phyloP scores from a whole-genome alignment of 2,329 filamentous ascomycete genomes.

The Pseudogymnoascus sp. region DNA sequence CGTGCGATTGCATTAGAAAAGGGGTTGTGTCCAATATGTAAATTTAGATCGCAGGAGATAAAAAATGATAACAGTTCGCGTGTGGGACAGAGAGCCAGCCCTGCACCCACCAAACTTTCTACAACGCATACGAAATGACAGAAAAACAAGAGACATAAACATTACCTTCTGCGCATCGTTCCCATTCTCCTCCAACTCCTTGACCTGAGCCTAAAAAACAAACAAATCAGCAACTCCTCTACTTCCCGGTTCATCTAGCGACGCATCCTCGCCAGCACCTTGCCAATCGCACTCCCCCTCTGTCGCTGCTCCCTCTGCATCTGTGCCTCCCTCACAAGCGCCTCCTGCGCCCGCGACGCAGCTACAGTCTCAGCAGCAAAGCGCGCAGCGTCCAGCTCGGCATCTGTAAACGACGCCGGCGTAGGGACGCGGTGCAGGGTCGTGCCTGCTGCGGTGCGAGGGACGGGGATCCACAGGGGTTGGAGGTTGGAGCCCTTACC shows the following conservation, averaged over 20 bases:
- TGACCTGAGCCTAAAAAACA: not conserved
- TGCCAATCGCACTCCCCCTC: not conserved
- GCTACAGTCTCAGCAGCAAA: not conserved
- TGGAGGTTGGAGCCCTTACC: not conserved
- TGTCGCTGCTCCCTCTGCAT: not conserved
- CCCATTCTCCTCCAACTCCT: constrained; percentile 8
- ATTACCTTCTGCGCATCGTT: constrained; percentile 8
- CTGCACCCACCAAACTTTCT: not conserved
- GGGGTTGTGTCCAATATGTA: not conserved
- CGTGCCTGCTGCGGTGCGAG: not conserved
- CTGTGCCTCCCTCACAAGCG: not conserved
- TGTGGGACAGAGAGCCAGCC: not conserved
- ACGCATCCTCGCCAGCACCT: not conserved
- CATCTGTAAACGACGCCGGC: not conserved
- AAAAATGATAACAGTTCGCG: not conserved
- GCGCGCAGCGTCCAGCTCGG: not conserved
- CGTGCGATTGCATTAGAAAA: not conserved
- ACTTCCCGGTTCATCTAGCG: not conserved
- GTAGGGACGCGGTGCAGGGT: not conserved
- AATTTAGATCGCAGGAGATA: not conserved
- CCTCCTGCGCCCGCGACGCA: not conserved
- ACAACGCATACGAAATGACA: not conserved
- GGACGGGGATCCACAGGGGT: not conserved
- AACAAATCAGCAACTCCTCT: not conserved
- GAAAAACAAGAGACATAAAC: not conserved